Base-by-base conservation (phyloP, 352 stramenopile genomes). In the Globisporangium abappressorium region DNA sequence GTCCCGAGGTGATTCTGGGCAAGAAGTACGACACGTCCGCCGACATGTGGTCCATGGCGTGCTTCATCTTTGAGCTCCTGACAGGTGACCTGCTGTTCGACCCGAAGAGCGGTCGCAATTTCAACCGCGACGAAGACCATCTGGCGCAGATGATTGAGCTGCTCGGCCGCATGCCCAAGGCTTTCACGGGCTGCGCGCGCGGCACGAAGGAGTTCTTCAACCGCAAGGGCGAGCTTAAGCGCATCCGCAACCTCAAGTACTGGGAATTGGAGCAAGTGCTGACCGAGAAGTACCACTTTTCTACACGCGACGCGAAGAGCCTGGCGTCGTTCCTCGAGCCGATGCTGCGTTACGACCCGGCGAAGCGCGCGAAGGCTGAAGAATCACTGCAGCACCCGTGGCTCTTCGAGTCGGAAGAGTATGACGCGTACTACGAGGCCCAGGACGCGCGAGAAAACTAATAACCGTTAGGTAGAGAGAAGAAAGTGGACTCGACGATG, bases 51-150 rank as follows among this genome's bases (percentile, higher is more conserved):
- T 93, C 86, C 84, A 92, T 99, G 76, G 97, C 94, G 49, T 99
- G 98, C 75, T 98, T 99, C 60, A 84, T 99, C 49, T 99, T 99
- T 78, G 98, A 99, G 78, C 76, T 99, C 20, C 77, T 99, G 33
- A 99, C 98, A 1, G 98, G 98, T n/a, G 98, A 99, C 70, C 81
- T 99, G 18, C 80, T 99, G 22, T 99, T 99, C 72, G 97, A 99
- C 76, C 98, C 98, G 0, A 98, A 98, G 76, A 92, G 77, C 56
- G 86, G 85, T 1, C 87, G 80, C 43, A 85, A 93, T 24, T 96
- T 90, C 64, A 93, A 85, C 70, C 71, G 97, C 77, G 75, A 98
- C 85, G 70, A 97, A 89, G 98, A 99, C 74, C 98, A 99, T 69
- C 73, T 99, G 24, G 98, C 98, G 2, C 98, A 99, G 81, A 99